These are phyloP conservation scores for Mycena filopes DNA, from an alignment of 768 basidiomycete genomes.

Conservation along the genomic window DNA sequence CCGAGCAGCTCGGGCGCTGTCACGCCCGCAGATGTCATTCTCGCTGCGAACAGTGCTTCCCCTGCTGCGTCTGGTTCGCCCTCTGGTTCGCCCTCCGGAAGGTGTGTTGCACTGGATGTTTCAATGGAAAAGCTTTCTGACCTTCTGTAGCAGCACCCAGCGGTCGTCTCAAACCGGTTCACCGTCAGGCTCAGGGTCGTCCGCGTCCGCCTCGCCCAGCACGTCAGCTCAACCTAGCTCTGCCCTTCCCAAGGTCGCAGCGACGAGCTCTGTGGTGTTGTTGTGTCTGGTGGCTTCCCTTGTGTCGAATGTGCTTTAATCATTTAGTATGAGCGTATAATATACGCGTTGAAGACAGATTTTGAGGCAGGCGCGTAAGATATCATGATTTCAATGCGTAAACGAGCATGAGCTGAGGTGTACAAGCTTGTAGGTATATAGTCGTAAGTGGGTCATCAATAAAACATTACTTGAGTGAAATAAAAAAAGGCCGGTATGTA, in stretches of 20 bases:
- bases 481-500: slow-evolving; percentile 16
- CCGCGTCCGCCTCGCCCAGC: background rate
- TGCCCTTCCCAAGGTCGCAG: background rate
- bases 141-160: background rate
- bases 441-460: slow-evolving; percentile 24
- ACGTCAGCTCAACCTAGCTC: background rate
- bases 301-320: background rate
- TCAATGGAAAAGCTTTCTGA: background rate
- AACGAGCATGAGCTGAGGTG: slow-evolving; percentile 13
- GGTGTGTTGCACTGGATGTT: background rate
- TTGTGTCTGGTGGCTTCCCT: slow-evolving; percentile 3
- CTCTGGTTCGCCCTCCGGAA: background rate
- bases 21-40: slow-evolving; percentile 35
- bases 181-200: background rate
- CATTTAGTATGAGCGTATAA: background rate
- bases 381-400: slow-evolving; percentile 21
- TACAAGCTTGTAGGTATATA: slow-evolving; percentile 23
- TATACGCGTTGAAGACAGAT: background rate
- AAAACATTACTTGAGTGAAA: slow-evolving; percentile 25
- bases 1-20: slow-evolving; percentile 47
- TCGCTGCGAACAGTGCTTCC: background rate
- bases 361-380: background rate
- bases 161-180: background rate
- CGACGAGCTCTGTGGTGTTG: background rate
- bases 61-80: background rate